phyloP scores from a whole-genome alignment of 805 yeast species.

The Starmera quercuum region DNA sequence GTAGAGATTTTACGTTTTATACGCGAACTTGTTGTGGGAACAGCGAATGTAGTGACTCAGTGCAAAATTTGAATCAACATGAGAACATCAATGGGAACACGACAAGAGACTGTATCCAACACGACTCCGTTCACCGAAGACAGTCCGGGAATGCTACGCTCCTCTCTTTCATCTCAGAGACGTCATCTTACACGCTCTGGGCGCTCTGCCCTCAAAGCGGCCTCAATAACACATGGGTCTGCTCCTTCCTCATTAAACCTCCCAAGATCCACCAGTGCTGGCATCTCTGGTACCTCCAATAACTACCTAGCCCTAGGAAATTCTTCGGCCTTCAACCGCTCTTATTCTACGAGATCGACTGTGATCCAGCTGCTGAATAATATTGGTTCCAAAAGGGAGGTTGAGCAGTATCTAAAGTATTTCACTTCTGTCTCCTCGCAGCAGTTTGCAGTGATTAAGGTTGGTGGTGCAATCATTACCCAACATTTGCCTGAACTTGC shows the following conservation, averaged over 20 bases:
- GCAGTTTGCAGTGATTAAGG: constrained; percentile 97
- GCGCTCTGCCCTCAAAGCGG: constrained; percentile 8
- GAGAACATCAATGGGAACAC: no score
- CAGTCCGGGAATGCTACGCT: constrained; percentile 23
- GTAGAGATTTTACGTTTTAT: no score
- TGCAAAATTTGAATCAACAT: no score
- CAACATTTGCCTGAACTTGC: constrained; percentile 91
- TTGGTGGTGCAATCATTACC: constrained; percentile 98
- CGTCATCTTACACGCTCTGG: constrained; percentile 18
- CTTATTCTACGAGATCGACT: constrained; percentile 79
- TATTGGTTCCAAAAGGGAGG: constrained; percentile 96
- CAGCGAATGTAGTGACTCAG: no score
- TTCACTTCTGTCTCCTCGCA: constrained; percentile 95
- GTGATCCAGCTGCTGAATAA: constrained; percentile 92
- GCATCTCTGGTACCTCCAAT: constrained; percentile 11
- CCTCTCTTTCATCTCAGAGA: constrained; percentile 18
- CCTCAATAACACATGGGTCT: constrained; percentile 4
- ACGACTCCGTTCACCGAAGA: no score
- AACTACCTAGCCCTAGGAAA: constrained; percentile 4
- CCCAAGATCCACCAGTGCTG: constrained; percentile 7
- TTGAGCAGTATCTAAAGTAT: constrained; percentile 93
- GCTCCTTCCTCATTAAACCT: constrained; percentile 5
- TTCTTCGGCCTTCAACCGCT: constrained; percentile 12
- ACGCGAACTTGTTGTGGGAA: no score
- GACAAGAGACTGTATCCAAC: no score